Evolutionary conservation across 2,329 filamentous ascomycete species (phyloP).

Genomic region (Ophiostoma himal-ulmi): DNA sequence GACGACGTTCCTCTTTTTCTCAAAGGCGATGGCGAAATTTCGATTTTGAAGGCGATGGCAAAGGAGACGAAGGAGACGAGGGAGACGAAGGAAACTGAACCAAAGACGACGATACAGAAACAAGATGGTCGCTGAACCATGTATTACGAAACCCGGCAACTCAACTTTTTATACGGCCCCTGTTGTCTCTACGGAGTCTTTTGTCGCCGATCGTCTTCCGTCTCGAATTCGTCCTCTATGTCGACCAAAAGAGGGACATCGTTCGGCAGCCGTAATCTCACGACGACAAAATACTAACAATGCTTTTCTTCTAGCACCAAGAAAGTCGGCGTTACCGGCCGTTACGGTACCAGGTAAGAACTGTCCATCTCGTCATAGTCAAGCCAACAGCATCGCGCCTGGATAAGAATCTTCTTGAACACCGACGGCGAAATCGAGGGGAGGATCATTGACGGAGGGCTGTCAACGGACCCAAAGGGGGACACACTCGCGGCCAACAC

Average conservation of each 20-base stretch:
- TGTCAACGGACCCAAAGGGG: neutral
- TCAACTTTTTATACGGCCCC: neutral
- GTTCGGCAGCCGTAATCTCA: neutral
- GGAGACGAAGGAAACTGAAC: neutral
- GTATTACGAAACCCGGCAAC: neutral
- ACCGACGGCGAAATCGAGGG: neutral
- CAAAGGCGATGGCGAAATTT: constrained; percentile 4
- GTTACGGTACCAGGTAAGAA: constrained; percentile 39
- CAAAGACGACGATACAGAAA: constrained; percentile 13
- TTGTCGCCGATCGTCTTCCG: neutral
- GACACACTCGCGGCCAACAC: neutral
- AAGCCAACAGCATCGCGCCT: neutral
- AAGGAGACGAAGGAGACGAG: neutral
- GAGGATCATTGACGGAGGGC: neutral
- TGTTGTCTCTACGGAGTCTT: neutral
- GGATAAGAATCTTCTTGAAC: neutral
- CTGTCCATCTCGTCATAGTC: neutral
- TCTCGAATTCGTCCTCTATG: neutral
- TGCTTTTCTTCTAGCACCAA: constrained; percentile 55
- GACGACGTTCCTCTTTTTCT: constrained; percentile 13
- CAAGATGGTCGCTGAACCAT: neutral
- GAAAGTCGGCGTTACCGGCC: constrained; percentile 96
- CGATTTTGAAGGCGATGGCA: neutral
- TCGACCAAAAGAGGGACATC: neutral
- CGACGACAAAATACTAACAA: constrained; percentile 23